Evolutionary conservation across 148 eudicot genomes (phyloP).

Genomic region (Vaccinium darrowii): DNA sequence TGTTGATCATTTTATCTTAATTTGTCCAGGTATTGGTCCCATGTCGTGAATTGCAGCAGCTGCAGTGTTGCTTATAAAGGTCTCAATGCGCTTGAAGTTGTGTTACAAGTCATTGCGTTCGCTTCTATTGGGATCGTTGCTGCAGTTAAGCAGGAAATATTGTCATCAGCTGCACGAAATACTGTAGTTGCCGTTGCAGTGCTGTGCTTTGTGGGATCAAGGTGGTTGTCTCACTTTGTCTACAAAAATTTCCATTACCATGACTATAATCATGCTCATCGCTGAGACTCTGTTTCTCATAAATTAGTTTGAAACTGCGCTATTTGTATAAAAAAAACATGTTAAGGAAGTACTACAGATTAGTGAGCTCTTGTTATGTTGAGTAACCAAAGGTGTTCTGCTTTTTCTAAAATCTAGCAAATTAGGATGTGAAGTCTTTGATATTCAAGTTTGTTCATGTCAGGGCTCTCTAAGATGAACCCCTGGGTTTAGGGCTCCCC

Average conservation of each 20-base stretch:
- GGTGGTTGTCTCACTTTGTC: constrained; percentile 66
- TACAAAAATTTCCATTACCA: constrained; percentile 76
- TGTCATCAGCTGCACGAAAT: constrained; percentile 36
- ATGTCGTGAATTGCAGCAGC: constrained; percentile 64
- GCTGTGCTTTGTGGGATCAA: constrained; percentile 65
- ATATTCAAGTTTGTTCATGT: background rate
- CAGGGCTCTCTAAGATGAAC: background rate
- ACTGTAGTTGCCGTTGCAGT: constrained; percentile 43
- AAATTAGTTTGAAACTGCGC: background rate
- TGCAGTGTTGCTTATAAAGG: constrained; percentile 66
- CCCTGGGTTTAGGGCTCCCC: background rate
- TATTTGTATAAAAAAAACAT: background rate
- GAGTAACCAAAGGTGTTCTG: background rate
- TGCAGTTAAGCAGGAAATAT: constrained; percentile 44
- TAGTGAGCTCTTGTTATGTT: background rate
- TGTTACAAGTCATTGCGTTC: constrained; percentile 47
- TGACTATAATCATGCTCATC: constrained; percentile 70
- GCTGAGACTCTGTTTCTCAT: constrained; percentile 18
- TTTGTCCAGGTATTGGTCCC: constrained; percentile 69
- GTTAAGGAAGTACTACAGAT: background rate
- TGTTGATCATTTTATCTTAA: background rate
- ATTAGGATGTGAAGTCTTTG: background rate
- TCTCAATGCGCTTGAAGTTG: constrained; percentile 45
- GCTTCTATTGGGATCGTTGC: constrained; percentile 51
- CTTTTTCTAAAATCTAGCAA: background rate